Evolutionary conservation across 2,329 filamentous ascomycete species (phyloP).

Genomic region (Hymenoscyphus linearis): DNA sequence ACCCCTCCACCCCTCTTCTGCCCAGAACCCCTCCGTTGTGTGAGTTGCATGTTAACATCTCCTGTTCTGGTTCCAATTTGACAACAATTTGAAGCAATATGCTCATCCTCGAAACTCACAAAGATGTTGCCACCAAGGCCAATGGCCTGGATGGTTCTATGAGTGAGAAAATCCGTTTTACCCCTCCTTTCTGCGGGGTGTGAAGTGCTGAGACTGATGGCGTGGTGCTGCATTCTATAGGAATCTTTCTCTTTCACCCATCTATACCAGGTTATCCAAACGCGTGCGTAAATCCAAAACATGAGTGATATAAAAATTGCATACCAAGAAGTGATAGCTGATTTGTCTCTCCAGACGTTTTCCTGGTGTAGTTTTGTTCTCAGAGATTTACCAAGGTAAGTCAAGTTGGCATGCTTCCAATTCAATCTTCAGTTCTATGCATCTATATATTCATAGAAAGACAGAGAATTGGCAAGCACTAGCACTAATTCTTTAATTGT

Average conservation of each 20-base stretch:
- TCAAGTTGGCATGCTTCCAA: background rate
- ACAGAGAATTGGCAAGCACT: background rate
- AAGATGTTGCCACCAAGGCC: conserved; percentile 54
- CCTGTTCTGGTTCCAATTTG: no score
- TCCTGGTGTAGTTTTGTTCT: conserved; percentile 82
- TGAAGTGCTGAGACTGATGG: background rate
- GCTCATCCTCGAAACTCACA: conserved; percentile 53
- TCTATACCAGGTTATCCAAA: conserved; percentile 79
- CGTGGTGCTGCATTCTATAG: conserved; percentile 40
- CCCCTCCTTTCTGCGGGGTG: conserved; percentile 8
- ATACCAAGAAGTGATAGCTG: conserved; percentile 2
- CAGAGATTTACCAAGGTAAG: conserved; percentile 90
- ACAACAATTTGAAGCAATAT: conserved; percentile 35
- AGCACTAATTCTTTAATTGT: conserved; percentile 4
- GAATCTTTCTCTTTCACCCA: conserved; percentile 86
- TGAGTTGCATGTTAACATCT: no score
- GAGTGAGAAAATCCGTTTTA: conserved; percentile 36
- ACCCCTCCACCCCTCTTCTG: no score
- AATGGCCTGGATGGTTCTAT: conserved; percentile 48
- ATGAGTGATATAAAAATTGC: background rate
- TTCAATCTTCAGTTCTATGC: no score
- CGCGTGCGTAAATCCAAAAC: conserved; percentile 49
- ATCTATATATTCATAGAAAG: background rate
- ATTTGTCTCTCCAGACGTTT: conserved; percentile 52
- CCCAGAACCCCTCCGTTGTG: no score